These are phyloP conservation scores for Rhizophora mangle DNA, from an alignment of 345 rosid species.

Conservation along the genomic window DNA sequence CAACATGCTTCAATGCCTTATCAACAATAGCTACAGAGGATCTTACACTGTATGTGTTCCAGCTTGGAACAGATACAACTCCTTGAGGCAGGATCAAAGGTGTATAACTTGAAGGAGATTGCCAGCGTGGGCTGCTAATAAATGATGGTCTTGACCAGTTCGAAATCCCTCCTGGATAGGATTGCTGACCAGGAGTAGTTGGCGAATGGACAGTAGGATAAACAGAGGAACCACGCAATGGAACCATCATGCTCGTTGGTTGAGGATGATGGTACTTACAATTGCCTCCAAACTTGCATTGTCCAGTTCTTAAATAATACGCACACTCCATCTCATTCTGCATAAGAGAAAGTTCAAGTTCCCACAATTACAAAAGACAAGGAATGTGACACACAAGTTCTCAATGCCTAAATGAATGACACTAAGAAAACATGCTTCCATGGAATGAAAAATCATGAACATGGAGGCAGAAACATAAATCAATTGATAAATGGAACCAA, in stretches of 20 bases:
- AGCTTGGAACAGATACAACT: conserved; percentile 83
- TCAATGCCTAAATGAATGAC: no score
- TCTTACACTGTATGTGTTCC: conserved; percentile 86
- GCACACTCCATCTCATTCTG: conserved; percentile 91
- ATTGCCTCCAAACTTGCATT: conserved; percentile 87
- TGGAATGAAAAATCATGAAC: no score
- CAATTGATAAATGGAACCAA: no score
- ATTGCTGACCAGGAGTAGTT: conserved; percentile 66
- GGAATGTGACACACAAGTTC: no score
- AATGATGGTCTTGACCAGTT: conserved; percentile 90
- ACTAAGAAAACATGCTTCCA: no score
- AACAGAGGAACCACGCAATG: conserved; percentile 66
- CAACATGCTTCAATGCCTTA: background rate
- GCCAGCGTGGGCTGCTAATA: conserved; percentile 94
- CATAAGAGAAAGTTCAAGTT: conserved; percentile 10
- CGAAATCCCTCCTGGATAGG: conserved; percentile 58
- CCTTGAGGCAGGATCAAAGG: conserved; percentile 88
- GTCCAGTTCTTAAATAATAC: conserved; percentile 93
- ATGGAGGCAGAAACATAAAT: no score
- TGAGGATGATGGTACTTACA: conserved; percentile 98
- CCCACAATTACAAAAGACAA: background rate
- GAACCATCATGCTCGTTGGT: conserved; percentile 77
- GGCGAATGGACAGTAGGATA: conserved; percentile 75
- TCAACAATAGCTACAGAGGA: conserved; percentile 7
- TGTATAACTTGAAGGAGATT: conserved; percentile 78